Conservation (phyloP, 2,329 filamentous ascomycete species). For the Claviceps digitariae region DNA sequence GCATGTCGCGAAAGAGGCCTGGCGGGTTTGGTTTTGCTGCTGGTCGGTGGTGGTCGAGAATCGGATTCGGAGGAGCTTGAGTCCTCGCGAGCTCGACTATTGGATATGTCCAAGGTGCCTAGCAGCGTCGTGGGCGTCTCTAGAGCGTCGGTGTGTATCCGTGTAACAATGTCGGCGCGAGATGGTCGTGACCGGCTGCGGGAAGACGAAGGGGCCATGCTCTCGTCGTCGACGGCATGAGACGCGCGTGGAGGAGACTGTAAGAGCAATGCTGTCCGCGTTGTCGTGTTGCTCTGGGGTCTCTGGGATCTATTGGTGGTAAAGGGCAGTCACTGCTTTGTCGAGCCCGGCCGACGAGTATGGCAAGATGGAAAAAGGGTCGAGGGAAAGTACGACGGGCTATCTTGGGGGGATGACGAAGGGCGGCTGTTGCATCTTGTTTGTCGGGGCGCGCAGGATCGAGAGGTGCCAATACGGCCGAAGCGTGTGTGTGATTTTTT, state of each 20-base stretch:
- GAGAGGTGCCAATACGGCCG: neutral
- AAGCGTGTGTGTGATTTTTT: neutral
- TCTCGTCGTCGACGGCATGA: constrained; percentile 1
- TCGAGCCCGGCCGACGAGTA: neutral
- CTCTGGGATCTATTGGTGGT: neutral
- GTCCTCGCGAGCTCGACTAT: constrained; percentile 19
- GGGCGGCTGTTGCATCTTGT: constrained; percentile 4
- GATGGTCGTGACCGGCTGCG: constrained; percentile 16
- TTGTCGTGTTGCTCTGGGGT: neutral
- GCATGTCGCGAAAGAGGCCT: constrained; percentile 13
- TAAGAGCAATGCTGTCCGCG: neutral
- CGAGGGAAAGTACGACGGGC: constrained; percentile 5
- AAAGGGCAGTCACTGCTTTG: neutral
- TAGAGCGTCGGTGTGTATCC: constrained; percentile 22
- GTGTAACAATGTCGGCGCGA: constrained; percentile 21
- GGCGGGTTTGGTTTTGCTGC: constrained; percentile 9
- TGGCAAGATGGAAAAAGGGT: neutral
- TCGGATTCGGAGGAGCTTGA: constrained; percentile 33
- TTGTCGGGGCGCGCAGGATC: neutral
- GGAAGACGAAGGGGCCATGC: constrained; percentile 20
- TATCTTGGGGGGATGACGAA: neutral
- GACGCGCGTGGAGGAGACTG: neutral
- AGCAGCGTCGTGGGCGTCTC: constrained; percentile 18
- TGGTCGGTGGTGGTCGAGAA: constrained; percentile 14
- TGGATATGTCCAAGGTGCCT: constrained; percentile 15